Evolutionary conservation across 2,329 filamentous ascomycete genomes (phyloP), one percentile per base, ranked within the genome.

Genomic region (Fusarium liriodendri): DNA sequence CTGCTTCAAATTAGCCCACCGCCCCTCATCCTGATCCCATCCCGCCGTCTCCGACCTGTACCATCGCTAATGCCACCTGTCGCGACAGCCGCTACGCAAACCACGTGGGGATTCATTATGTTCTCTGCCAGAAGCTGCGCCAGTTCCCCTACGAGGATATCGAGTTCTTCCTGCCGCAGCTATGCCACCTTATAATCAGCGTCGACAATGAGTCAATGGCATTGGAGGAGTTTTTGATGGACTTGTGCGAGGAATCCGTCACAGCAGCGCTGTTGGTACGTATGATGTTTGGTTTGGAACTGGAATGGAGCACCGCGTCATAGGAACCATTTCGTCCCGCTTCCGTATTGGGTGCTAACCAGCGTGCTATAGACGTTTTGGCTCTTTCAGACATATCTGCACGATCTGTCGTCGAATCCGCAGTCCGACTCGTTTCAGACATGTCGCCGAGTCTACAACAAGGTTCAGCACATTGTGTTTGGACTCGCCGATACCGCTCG

Each of bases 161-260:
- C 82, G 94, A 97, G 84, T 97, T 97, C 91, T 97, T 96, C 87
- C 89, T 97, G 59, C 94, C 94, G 72, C 93, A 95, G 86, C 87
- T 97, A 87, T 97, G 94, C 82, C 94, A 97, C 85, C 91, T 97
- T 73, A 91, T 95, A 84, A 93, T 97, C 80, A 95, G 93, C 83
- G 90, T 96, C 82, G 91, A 96, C 86, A 97, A 96, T 84, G 94
- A 97, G 87, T 96, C 94, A 76, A 95, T 97, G 93, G 94, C 94
- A 58, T 84, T 97, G 83, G 94, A 97, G 84, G 94, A 97, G 85
- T 97, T 96, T 81, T 89, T 97, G 78, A 86, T 96, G 79, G 94
- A 97, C 82, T 85, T 97, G 69, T 97, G 94, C 84, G 93, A 97
- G 83, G 94, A 96, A 84, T 96, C 94, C 20, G 94, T 95, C 75